Percentiles rank a stretch among this genome's conserved stretches.
Evolutionary conservation across 2,329 filamentous ascomycete genomes (phyloP).

Genomic region (Davidsoniella australis): DNA sequence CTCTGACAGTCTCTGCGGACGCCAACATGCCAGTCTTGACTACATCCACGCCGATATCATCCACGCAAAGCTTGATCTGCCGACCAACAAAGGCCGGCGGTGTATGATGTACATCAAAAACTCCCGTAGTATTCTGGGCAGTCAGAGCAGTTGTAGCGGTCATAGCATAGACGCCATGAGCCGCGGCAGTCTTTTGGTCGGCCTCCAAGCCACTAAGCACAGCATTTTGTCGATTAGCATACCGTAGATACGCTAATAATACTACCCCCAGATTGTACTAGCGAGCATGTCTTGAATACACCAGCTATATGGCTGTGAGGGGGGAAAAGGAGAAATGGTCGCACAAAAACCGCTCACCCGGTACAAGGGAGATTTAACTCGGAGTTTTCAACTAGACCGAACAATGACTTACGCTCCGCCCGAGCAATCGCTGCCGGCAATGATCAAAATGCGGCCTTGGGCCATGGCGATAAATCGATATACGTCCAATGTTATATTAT

Average conservation of each 20-base stretch:
- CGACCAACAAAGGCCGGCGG: constrained; percentile 64
- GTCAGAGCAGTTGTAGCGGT: constrained; percentile 89
- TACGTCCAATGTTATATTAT: no score
- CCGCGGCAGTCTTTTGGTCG: constrained; percentile 85
- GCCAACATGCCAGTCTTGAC: constrained; percentile 56
- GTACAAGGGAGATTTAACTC: no score
- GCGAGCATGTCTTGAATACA: neutral
- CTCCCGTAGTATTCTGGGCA: constrained; percentile 83
- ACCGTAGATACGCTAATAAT: no score
- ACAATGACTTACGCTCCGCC: constrained; percentile 54
- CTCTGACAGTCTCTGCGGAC: constrained; percentile 22
- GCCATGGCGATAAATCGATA: constrained; percentile 19
- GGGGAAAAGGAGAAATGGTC: neutral
- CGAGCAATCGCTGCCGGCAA: constrained; percentile 81
- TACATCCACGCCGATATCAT: constrained; percentile 75
- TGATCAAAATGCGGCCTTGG: constrained; percentile 47
- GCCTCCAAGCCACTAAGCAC: constrained; percentile 67
- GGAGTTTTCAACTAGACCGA: neutral
- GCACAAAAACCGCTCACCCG: no score
- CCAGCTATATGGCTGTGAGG: no score
- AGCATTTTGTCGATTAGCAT: neutral
- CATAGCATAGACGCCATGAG: constrained; percentile 89
- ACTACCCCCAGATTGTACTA: neutral
- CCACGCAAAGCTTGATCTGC: constrained; percentile 71
- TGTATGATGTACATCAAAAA: constrained; percentile 62